phyloP scores from a whole-genome alignment of 2,329 filamentous ascomycete genomes.

The Pestalotiopsis sp. region DNA sequence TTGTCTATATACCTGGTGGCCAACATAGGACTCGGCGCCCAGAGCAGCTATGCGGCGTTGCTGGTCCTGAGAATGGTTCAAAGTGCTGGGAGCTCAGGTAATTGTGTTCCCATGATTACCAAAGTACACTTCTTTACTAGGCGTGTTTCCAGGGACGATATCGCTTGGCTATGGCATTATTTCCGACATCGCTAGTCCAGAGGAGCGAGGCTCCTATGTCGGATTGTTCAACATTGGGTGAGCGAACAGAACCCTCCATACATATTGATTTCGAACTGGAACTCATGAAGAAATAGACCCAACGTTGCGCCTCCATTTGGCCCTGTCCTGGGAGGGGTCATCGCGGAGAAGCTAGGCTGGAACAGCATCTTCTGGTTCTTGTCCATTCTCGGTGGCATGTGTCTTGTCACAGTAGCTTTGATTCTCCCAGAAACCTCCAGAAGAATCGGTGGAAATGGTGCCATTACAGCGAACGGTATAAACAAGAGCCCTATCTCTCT shows the following conservation, averaged over 20 bases:
- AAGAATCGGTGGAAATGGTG: conserved; percentile 17
- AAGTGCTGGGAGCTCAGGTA: conserved; percentile 15
- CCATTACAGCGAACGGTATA: neutral
- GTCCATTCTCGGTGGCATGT: conserved; percentile 34
- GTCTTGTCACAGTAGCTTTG: conserved; percentile 37
- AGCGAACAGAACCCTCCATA: neutral
- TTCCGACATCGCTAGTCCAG: conserved; percentile 50
- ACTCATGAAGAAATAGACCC: conserved; percentile 16
- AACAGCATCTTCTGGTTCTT: conserved; percentile 51
- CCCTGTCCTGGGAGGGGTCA: conserved; percentile 48
- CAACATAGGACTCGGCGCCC: conserved; percentile 16
- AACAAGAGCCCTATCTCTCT: no score
- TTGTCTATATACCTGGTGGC: conserved; percentile 13
- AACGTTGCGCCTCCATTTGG: conserved; percentile 34
- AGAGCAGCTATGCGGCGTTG: conserved; percentile 10
- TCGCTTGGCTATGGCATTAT: conserved; percentile 49
- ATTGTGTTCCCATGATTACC: neutral
- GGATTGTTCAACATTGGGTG: conserved; percentile 37
- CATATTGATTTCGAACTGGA: no score
- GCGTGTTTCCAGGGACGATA: conserved; percentile 16
- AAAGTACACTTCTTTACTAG: neutral
- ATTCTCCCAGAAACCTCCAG: conserved; percentile 38
- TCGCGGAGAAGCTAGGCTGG: conserved; percentile 50
- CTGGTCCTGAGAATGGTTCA: conserved; percentile 17
- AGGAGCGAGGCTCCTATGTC: conserved; percentile 54